Base-by-base conservation (phyloP, 352 stramenopile genomes). In the Bremia lactucae region DNA sequence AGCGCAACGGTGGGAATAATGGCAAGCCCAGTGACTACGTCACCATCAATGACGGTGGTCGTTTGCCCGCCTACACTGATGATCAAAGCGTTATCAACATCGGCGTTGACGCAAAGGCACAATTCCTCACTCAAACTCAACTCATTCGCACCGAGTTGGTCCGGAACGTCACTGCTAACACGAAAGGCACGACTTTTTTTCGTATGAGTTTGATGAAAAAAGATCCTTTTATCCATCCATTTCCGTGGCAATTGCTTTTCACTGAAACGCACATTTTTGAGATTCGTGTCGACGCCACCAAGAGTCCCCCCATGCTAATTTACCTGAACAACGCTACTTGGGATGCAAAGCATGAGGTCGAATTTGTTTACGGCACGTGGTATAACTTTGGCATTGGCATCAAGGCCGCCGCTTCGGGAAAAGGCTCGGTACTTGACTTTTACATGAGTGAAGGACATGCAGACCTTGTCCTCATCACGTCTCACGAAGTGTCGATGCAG, bases 141-240 rank as follows among this genome's bases (percentile, higher is more conserved):
- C 83, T 85, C 46, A 65, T 69, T 33, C 72, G 72, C 35, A 80
- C 72, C 2, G 72, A 85, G 31, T 57, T 85, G 15, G 72, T 85
- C 44, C 72, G 83, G 53, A 59, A 75, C 26, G 43, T 85, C 13
- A 52, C 49, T 0, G 52, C 52, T 22, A 63, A 74, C 31, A 57
- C 42, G 3, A 47, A 31, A 7, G 58, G 58, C 36, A 75, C 62
- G 24, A 77, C 63, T 31, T 81, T 82, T 49, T 85, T 85, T 54
- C 72, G 72, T 31, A 58, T 59, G 41, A 75, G 65, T 38, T 33
- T 75, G 29, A 72, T 70, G 65, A 76, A 76, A 47, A 48, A 72
- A 25, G 25, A 59, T 34, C 44, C 58, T 1, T 76, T 59, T 46
- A 5, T 63, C 31, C 72, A 76, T 36, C 16, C 40, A 36, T 61